Base-by-base conservation (phyloP, 129 eudicot genomes). In the Chrysanthemum makinoi region DNA sequence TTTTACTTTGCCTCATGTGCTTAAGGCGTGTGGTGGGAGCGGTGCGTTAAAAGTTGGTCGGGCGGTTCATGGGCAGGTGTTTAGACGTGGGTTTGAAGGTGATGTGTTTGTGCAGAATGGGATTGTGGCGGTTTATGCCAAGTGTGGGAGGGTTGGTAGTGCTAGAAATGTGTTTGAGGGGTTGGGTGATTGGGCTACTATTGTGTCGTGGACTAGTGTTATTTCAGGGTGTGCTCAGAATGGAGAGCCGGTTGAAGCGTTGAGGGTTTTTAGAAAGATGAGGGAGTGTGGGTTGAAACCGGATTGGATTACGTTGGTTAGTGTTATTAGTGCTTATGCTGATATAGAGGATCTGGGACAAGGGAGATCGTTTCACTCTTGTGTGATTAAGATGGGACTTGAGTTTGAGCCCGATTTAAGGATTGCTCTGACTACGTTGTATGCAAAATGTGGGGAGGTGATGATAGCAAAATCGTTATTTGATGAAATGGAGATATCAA, bases 41-140 rank as follows among this genome's bases (percentile, higher is more conserved):
- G 48, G 56, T 58, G 84, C 69, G 3, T 30, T 74, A 28, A 60
- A 69, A 65, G 77, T 72, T 48, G 96, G 96, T 46, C 63, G 74
- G 65, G 96, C 83, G 0, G 83, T 86, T 16, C 98, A 89, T 14
- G 96, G 83, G 10, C 94, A 89, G 67, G 73, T 85, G 13, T 76
- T 77, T 51, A 83, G 88, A 51, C 83, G 54, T 43, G 91, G 91
- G 66, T 81, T 84, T 66, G 87, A 80, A 15, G n/a, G 71, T 5
- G 96, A 89, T 62, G 80, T 56, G 68, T 86, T 91, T 76, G 77
- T 89, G 80, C 91, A 83, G 68, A 89, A 89, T 53, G 96, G 95
- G 76, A 79, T 89, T 18, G 84, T 92, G 47, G 75, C 89, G 0
- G 79, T 85, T 15, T 92, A 92, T 71, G 86, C 89, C 1, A 89